These are phyloP conservation scores for Trametes elegans DNA, from an alignment of 768 basidiomycete genomes.

Conservation along the genomic window DNA sequence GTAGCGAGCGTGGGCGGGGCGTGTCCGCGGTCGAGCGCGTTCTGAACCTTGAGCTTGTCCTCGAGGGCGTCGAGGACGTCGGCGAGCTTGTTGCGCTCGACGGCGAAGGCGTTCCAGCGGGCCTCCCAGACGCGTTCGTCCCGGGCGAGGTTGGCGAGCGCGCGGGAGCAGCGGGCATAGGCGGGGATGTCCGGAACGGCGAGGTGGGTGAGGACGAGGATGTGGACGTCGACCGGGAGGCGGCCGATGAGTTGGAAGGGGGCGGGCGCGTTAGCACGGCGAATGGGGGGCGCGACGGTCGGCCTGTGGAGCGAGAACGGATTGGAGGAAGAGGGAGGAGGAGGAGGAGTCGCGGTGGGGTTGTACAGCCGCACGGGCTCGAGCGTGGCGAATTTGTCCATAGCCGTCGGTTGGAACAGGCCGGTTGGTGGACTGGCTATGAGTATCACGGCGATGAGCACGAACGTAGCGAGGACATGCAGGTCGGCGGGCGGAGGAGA, in stretches of 20 bases:
- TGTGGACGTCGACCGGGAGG: conserved; percentile 75
- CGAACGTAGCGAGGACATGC: not conserved
- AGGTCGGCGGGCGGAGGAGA: not conserved
- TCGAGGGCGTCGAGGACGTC: conserved; percentile 62
- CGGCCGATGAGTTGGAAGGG: conserved; percentile 58
- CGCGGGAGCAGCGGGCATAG: conserved; percentile 66
- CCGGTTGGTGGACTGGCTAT: too few species aligned
- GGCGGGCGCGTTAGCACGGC: conserved; percentile 21
- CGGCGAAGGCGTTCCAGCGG: conserved; percentile 62
- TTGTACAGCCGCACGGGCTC: conserved; percentile 52
- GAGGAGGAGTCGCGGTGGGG: not conserved
- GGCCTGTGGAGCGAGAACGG: conserved; percentile 16
- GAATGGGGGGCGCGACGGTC: conserved; percentile 17
- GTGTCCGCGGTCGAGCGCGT: conserved; percentile 36
- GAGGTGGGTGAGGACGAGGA: conserved; percentile 68
- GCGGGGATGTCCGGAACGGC: conserved; percentile 79
- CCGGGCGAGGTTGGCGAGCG: conserved; percentile 58
- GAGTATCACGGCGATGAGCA: too few species aligned
- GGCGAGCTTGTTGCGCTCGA: conserved; percentile 44
- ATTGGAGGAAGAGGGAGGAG: conserved; percentile 14
- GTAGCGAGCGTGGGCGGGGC: conserved; percentile 62
- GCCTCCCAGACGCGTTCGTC: conserved; percentile 79
- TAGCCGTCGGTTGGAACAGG: conserved; percentile 25
- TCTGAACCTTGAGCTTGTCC: conserved; percentile 39
- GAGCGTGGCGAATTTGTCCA: conserved; percentile 88